Evolutionary conservation across 2,329 filamentous ascomycete species (phyloP), one percentile per base, ranked within the genome.

Genomic region (Monosporascus cannonballus): DNA sequence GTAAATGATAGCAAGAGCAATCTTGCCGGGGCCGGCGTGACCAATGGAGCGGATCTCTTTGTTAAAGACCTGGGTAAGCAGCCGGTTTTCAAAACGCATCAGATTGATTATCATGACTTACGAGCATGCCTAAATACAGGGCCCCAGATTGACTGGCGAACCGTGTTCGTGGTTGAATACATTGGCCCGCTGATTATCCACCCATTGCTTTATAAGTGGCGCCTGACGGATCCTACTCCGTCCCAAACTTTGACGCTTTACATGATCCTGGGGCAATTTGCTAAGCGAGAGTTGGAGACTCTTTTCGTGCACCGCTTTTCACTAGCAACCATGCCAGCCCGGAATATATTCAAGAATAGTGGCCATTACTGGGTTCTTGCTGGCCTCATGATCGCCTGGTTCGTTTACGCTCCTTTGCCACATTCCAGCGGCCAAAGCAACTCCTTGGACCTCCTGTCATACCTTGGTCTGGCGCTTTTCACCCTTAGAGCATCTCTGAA

Each of bases 281-380:
- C 84, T 57, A 90, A 90, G 71, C 84, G 86, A 60, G 86, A 90
- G 67, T 75, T 84, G 56, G 86, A 90, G 68, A 89, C 86, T 0
- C 62, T 89, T 51, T 88, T 85, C 66, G 76, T 90, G 51, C 86
- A 90, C 71, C 83, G 84, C 58, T 90, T 90, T 74, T 87, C 84
- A 58, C 76, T 79, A 18, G 81, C 83, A 38, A 90, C 86, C 27
- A 90, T 90, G 86, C 86, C 86, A 2, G 72, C 76, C 14, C 68
- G 69, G 61, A 87, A 88, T 69, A 84, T 90, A 62, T 81, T 88
- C 77, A 87, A 87, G 69, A 90, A 90, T 72, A 82, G 78, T 52
- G 78, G 73, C 11, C 84, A 89, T 71, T 90, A 90, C 74, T 90
- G 86, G 86, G 55, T 84, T 3, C 71, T 89, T 22, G 79, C 79